Conservation (phyloP, 2,329 filamentous ascomycete species). For the Leptographium wingfieldii region DNA sequence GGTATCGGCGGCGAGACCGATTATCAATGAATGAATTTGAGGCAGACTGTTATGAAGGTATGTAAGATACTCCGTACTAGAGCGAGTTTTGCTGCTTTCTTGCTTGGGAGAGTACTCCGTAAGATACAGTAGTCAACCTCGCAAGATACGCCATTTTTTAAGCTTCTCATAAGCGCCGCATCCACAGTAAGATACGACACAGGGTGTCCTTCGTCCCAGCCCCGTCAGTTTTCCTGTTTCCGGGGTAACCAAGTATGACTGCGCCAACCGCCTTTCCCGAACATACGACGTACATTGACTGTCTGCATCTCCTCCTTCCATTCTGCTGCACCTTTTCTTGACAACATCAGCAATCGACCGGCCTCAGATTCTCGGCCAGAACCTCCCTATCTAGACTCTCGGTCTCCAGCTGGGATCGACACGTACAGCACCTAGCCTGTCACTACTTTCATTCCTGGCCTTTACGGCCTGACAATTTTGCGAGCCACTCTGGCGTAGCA, state of each 20-base stretch:
- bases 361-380: background rate
- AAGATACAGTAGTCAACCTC: too few relatives aligned
- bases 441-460: background rate
- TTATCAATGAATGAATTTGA: too few relatives aligned
- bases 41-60: too few relatives aligned
- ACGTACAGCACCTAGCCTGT: background rate
- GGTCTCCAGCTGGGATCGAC: background rate
- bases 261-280: background rate
- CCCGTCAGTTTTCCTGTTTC: background rate
- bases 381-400: background rate
- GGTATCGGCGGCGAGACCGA: too few relatives aligned
- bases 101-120: too few relatives aligned
- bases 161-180: background rate
- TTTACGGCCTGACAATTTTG: slow-evolving; percentile 1
- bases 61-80: too few relatives aligned
- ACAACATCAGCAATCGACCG: background rate
- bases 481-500: background rate
- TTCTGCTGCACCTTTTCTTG: background rate
- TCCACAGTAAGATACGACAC: background rate
- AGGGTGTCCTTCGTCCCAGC: background rate
- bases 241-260: background rate
- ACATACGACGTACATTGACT: background rate
- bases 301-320: background rate
- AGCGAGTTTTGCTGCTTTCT: too few relatives aligned
- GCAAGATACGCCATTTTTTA: too few relatives aligned